Conservation (phyloP, 768 basidiomycete genomes). For the Trametes cingulata region DNA sequence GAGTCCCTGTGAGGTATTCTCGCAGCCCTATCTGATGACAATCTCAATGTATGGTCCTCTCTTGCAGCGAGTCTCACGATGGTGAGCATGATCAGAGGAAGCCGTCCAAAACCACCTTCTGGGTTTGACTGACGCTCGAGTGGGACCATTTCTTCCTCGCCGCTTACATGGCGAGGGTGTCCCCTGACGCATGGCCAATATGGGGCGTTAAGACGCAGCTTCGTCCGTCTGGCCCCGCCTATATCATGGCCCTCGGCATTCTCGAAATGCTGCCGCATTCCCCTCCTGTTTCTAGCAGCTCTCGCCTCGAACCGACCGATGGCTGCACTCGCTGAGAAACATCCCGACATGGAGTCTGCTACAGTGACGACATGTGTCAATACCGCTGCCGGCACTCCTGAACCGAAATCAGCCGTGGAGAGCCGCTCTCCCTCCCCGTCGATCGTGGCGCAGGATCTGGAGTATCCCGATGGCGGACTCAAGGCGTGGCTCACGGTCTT, state of each 20-base stretch:
- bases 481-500: conserved; percentile 50
- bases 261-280: neutral
- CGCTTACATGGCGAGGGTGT: neutral
- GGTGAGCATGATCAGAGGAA: neutral
- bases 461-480: conserved; percentile 33
- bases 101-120: neutral
- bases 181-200: neutral
- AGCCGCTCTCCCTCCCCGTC: neutral
- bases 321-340: neutral
- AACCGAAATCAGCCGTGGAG: neutral
- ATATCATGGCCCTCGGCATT: neutral
- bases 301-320: neutral
- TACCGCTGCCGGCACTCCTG: neutral
- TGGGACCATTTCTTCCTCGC: neutral
- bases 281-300: neutral
- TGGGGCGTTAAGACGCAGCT: neutral
- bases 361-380: neutral
- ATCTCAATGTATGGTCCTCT: neutral
- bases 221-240: neutral
- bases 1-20: neutral
- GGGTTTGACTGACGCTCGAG: neutral
- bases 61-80: neutral
- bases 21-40: no score
- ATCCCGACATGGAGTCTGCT: neutral
- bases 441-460: neutral